Conservation (phyloP, 108 stramenopile genomes). For the Fragilaria radians region DNA sequence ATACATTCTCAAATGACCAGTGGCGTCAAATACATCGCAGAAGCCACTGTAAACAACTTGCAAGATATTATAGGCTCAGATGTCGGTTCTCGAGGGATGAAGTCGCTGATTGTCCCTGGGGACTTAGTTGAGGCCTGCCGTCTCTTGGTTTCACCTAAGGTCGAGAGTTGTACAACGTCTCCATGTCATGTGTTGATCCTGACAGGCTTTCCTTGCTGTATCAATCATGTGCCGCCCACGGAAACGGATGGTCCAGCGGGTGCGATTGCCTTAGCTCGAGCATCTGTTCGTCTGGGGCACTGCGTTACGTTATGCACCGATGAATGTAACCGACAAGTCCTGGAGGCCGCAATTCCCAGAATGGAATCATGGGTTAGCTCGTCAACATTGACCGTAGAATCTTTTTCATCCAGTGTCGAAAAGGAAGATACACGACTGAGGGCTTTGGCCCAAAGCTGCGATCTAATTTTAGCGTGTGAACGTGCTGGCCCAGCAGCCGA, state of each 20-base stretch:
- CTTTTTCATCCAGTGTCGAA: constrained; percentile 32
- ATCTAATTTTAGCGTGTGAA: constrained; percentile 66
- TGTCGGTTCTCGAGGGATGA: constrained; percentile 64
- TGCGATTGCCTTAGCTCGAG: constrained; percentile 48
- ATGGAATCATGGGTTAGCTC: neutral
- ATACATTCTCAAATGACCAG: no score
- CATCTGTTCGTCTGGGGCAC: constrained; percentile 49
- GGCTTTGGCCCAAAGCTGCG: constrained; percentile 26
- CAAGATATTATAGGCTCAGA: constrained; percentile 55
- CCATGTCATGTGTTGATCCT: constrained; percentile 28
- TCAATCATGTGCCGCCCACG: constrained; percentile 56
- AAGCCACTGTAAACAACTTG: constrained; percentile 2
- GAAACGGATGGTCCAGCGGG: constrained; percentile 88
- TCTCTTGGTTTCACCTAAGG: neutral
- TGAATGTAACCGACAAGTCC: constrained; percentile 50
- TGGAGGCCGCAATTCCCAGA: constrained; percentile 14
- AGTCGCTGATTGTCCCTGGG: constrained; percentile 39
- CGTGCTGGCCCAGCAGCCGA: constrained; percentile 70
- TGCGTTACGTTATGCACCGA: constrained; percentile 55
- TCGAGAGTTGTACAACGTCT: neutral
- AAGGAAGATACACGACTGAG: constrained; percentile 40
- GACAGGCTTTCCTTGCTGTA: constrained; percentile 81
- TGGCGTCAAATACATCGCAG: no score
- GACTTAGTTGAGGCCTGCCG: constrained; percentile 33
- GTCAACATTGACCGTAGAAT: constrained; percentile 4